Conservation (phyloP, 2,329 filamentous ascomycete species). For the Microdochium paspali region DNA sequence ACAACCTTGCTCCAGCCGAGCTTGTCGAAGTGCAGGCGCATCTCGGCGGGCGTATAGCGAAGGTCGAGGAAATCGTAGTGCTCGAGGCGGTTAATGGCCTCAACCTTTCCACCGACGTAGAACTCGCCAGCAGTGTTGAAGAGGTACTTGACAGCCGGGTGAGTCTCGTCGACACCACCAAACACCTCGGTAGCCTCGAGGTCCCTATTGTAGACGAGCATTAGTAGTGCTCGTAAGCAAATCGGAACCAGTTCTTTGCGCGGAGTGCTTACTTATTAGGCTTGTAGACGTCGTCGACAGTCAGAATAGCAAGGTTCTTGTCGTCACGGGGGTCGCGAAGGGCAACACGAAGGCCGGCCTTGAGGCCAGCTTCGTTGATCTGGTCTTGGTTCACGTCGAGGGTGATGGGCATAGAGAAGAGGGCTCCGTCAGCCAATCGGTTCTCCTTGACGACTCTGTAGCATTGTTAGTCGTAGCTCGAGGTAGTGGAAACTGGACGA, state of each 20-base stretch:
- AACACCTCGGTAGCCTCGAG: slow-evolving; percentile 93
- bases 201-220: slow-evolving; percentile 39
- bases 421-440: slow-evolving; percentile 77
- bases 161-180: slow-evolving; percentile 78
- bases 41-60: slow-evolving; percentile 87
- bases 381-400: slow-evolving; percentile 72
- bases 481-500: slow-evolving; percentile 2
- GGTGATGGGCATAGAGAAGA: slow-evolving; percentile 96
- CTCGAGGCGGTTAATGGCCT: slow-evolving; percentile 88
- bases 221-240: slow-evolving; percentile 28
- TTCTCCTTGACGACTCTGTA: slow-evolving; percentile 76
- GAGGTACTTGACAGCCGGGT: slow-evolving; percentile 89
- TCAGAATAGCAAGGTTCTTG: slow-evolving; percentile 90
- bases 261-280: slow-evolving; percentile 71
- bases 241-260: background rate
- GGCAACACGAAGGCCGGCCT: slow-evolving; percentile 72
- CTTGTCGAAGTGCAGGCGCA: slow-evolving; percentile 97
- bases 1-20: slow-evolving; percentile 97
- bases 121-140: slow-evolving; percentile 72
- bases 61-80: slow-evolving; percentile 99
- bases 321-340: slow-evolving; percentile 96
- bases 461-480: slow-evolving; percentile 15
- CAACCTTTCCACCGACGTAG: slow-evolving; percentile 92
- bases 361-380: slow-evolving; percentile 66
- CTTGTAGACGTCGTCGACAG: slow-evolving; percentile 88